A percentile compares a stretch with the other conserved stretches of the same genome.
Evolutionary conservation across 2,329 filamentous ascomycete genomes (phyloP).

Genomic region (Clonostachys sp.): DNA sequence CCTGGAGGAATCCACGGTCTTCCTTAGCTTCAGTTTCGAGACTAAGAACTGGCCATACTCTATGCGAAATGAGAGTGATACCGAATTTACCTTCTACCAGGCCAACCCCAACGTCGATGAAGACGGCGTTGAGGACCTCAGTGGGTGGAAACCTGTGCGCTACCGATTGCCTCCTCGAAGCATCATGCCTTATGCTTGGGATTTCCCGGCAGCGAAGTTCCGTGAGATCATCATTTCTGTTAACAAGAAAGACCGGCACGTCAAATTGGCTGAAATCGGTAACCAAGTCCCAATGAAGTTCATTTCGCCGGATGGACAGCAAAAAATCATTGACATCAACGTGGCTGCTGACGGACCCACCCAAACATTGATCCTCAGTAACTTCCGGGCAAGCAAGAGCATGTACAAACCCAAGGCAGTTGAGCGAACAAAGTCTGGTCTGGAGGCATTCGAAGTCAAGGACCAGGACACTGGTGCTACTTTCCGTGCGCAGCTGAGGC

Average conservation of each 20-base stretch:
- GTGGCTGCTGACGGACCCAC: slow-evolving; percentile 94
- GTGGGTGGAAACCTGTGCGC: slow-evolving; percentile 86
- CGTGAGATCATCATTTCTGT: slow-evolving; percentile 77
- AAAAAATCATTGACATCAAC: slow-evolving; percentile 94
- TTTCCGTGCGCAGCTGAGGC: slow-evolving; percentile 81
- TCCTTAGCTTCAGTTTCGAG: slow-evolving; percentile 85
- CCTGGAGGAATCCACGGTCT: slow-evolving; percentile 90
- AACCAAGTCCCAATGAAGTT: slow-evolving; percentile 95
- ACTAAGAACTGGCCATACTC: slow-evolving; percentile 97
- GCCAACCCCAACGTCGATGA: slow-evolving; percentile 90
- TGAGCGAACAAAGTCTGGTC: slow-evolving; percentile 40
- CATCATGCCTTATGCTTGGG: slow-evolving; percentile 99
- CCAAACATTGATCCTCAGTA: slow-evolving; percentile 89
- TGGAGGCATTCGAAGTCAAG: slow-evolving; percentile 81
- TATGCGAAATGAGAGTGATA: slow-evolving; percentile 96
- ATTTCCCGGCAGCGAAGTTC: slow-evolving; percentile 95
- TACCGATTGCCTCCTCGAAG: slow-evolving; percentile 90
- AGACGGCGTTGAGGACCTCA: slow-evolving; percentile 77
- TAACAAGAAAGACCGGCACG: slow-evolving; percentile 64
- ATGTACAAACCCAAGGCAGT: slow-evolving; percentile 65
- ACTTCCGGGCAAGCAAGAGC: slow-evolving; percentile 89
- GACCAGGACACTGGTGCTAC: slow-evolving; percentile 82
- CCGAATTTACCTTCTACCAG: slow-evolving; percentile 95
- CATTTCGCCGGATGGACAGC: slow-evolving; percentile 57
- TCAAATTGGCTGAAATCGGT: slow-evolving; percentile 94